These are phyloP conservation scores for Emmonsiellopsis sp. DNA, from an alignment of 2,329 filamentous ascomycete species.

Conservation along the genomic window DNA sequence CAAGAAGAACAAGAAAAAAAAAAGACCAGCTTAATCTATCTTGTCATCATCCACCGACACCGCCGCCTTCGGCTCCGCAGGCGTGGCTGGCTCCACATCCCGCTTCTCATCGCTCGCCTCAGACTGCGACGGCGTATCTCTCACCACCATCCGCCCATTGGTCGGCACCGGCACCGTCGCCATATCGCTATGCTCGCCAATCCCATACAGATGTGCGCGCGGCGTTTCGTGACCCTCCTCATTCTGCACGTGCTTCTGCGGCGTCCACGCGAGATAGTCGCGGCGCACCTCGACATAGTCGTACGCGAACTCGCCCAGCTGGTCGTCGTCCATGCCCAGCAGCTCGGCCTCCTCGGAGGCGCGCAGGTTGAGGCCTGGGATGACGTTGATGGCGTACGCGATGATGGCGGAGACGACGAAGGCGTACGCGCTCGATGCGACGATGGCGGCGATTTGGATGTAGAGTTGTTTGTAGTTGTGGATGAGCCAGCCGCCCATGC, in stretches of 20 bases:
- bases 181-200: conserved; percentile 51
- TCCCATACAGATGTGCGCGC: conserved; percentile 52
- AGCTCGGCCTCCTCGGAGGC: conserved; percentile 60
- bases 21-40: too few species aligned
- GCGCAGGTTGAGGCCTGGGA: conserved; percentile 62
- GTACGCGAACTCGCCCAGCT: conserved; percentile 44
- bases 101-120: not conserved
- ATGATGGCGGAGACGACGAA: conserved; percentile 61
- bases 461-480: conserved; percentile 62
- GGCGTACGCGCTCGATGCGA: conserved; percentile 56
- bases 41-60: too few species aligned
- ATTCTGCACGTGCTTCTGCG: conserved; percentile 33
- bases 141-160: not conserved
- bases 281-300: conserved; percentile 44
- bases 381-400: conserved; percentile 60
- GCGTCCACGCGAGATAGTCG: conserved; percentile 44
- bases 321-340: conserved; percentile 50
- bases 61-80: too few species aligned
- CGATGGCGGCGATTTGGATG: conserved; percentile 61
- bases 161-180: conserved; percentile 27
- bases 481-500: conserved; percentile 60
- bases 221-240: conserved; percentile 46
- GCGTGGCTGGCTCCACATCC: not conserved
- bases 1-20: too few species aligned
- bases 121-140: not conserved